Percentiles rank a stretch among this genome's conserved stretches.
These are phyloP conservation scores for Colletotrichum liriopes DNA, from an alignment of 2,329 filamentous ascomycete genomes.

Conservation along the genomic window DNA sequence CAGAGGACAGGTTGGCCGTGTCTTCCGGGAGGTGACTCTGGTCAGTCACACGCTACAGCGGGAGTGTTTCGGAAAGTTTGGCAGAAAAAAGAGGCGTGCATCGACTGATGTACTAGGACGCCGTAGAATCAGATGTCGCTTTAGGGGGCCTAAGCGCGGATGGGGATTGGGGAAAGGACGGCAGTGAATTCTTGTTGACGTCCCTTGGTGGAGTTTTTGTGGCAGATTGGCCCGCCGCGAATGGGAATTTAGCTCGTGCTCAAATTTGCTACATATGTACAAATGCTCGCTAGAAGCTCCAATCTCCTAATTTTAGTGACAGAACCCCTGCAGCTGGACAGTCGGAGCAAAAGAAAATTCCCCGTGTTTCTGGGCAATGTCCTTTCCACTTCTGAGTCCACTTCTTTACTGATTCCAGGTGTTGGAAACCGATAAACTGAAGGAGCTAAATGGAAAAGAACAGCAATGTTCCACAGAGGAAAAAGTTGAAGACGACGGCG, in stretches of 20 bases:
- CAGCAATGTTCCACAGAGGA: not conserved
- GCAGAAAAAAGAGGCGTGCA: conserved; percentile 24
- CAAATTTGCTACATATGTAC: not conserved
- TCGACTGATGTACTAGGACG: not conserved
- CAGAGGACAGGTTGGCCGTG: conserved; percentile 32
- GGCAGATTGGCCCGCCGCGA: conserved; percentile 24
- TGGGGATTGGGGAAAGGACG: conserved; percentile 26
- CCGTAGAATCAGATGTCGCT: conserved; percentile 32
- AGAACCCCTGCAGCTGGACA: conserved; percentile 22
- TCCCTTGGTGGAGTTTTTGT: conserved; percentile 23
- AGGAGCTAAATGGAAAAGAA: not conserved
- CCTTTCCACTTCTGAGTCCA: conserved; percentile 29
- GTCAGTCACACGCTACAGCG: conserved; percentile 27
- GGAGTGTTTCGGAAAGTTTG: conserved; percentile 26
- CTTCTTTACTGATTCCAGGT: conserved; percentile 3
- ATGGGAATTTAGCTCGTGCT: conserved; percentile 19
- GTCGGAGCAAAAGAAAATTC: conserved; percentile 7
- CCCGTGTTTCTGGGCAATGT: conserved; percentile 29
- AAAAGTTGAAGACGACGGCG: not conserved
- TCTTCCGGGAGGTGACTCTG: conserved; percentile 1
- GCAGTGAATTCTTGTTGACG: conserved; percentile 24
- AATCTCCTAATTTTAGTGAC: conserved; percentile 38
- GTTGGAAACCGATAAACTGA: not conserved
- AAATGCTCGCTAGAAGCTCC: conserved; percentile 19
- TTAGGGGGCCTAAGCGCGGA: conserved; percentile 33